Conservation (phyloP, 129 eudicot species). For the Centella asiatica region DNA sequence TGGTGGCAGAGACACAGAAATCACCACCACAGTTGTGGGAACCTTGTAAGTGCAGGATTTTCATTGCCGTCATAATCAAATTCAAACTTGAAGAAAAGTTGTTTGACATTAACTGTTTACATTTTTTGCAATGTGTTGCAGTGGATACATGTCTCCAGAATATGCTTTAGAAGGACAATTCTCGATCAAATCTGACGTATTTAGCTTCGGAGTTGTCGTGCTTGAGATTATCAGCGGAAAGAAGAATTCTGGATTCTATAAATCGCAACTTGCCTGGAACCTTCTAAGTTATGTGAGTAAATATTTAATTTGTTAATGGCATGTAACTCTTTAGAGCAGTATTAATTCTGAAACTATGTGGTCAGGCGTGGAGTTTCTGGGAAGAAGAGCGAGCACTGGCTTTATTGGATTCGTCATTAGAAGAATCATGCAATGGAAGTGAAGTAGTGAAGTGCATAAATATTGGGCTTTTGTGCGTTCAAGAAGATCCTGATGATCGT, state of each 20-base stretch:
- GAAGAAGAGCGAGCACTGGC: constrained; percentile 22
- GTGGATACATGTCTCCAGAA: constrained; percentile 48
- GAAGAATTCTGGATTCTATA: constrained; percentile 36
- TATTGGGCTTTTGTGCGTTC: constrained; percentile 37
- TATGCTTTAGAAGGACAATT: constrained; percentile 33
- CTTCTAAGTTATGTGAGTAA: constrained; percentile 39
- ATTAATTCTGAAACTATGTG: not conserved
- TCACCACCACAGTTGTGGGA: constrained; percentile 29
- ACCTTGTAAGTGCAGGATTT: constrained; percentile 23
- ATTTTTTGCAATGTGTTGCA: constrained; percentile 4
- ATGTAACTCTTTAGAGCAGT: not conserved
- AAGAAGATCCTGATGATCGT: constrained; percentile 47
- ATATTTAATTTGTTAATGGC: not conserved
- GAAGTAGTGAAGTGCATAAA: constrained; percentile 37
- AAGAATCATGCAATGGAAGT: constrained; percentile 26
- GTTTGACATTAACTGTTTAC: no score
- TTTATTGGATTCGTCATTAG: constrained; percentile 26
- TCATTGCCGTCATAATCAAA: not conserved
- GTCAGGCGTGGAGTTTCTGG: constrained; percentile 46
- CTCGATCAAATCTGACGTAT: constrained; percentile 38
- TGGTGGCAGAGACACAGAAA: constrained; percentile 23
- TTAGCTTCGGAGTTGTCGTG: constrained; percentile 45
- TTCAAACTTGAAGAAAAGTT: not conserved
- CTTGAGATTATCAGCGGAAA: constrained; percentile 51
- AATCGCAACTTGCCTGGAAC: constrained; percentile 23